Evolutionary conservation across 169 alveolate genomes (phyloP).

Genomic region (Neospora caninum): DNA sequence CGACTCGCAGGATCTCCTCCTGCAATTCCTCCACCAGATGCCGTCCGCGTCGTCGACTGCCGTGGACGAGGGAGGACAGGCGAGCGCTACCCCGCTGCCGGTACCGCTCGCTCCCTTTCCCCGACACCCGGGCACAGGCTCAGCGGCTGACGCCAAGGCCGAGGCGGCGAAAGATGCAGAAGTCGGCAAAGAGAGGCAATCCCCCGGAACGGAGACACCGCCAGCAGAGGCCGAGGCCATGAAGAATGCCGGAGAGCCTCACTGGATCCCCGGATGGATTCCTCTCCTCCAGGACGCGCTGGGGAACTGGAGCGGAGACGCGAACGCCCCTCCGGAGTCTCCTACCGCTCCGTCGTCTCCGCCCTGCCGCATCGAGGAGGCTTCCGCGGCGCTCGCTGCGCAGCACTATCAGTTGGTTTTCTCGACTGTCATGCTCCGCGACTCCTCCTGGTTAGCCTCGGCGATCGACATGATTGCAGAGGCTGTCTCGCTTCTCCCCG

Average conservation of each 20-base stretch:
- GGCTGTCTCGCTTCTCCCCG: background rate
- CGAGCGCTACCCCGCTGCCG: background rate
- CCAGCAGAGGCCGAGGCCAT: no score
- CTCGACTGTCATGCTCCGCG: background rate
- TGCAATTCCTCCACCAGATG: conserved; percentile 13
- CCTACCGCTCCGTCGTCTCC: background rate
- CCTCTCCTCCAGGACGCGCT: background rate
- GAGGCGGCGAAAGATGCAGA: background rate
- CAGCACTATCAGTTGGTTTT: background rate
- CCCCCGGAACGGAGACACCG: no score
- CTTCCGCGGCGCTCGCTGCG: background rate
- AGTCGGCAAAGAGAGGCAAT: background rate
- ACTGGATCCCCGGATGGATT: background rate
- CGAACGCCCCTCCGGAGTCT: background rate
- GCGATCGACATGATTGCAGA: conserved; percentile 8
- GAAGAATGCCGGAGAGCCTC: background rate
- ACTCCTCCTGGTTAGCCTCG: background rate
- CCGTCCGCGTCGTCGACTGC: background rate
- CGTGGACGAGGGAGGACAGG: background rate
- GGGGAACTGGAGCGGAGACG: background rate
- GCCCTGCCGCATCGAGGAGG: background rate
- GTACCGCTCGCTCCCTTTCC: background rate
- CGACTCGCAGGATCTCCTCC: conserved; percentile 15
- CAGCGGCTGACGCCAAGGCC: no score
- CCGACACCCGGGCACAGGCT: background rate